A percentile compares a stretch with the other conserved stretches of the same genome.
Evolutionary conservation across 768 basidiomycete species (phyloP).

Genomic region (Pisolithus tinctorius): DNA sequence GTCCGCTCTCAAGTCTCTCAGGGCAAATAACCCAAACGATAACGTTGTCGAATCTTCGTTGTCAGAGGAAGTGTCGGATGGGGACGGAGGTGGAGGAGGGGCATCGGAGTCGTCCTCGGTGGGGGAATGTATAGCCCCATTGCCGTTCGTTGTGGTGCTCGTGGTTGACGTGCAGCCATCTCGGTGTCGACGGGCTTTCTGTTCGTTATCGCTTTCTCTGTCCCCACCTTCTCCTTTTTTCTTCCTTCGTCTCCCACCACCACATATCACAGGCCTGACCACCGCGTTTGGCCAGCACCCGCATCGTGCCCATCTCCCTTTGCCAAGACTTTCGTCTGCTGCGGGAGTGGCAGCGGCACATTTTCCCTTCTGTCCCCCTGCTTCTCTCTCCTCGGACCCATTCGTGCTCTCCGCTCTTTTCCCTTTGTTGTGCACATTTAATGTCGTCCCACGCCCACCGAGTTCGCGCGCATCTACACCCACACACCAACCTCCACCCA

Average conservation of each 20-base stretch:
- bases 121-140: no score
- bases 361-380: not conserved
- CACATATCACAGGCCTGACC: constrained; percentile 37
- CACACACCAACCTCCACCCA: constrained; percentile 71
- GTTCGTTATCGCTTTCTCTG: not conserved
- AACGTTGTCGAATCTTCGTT: constrained; percentile 34
- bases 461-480: constrained; percentile 74
- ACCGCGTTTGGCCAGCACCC: constrained; percentile 50
- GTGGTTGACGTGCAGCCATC: no score
- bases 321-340: not conserved
- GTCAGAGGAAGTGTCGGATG: constrained; percentile 10
- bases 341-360: not conserved
- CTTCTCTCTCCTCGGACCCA: not conserved
- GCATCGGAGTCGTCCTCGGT: no score
- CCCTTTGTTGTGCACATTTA: constrained; percentile 40
- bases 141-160: no score
- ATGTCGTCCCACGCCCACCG: constrained; percentile 36
- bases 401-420: constrained; percentile 50
- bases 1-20: constrained; percentile 62
- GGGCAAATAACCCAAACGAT: constrained; percentile 75
- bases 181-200: not conserved
- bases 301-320: constrained; percentile 50
- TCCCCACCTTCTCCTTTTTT: constrained; percentile 11
- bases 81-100: no score
- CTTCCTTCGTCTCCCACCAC: constrained; percentile 13